Base-by-base conservation (phyloP, 495 filamentous ascomycete species). In the Aspergillus sparsus region DNA sequence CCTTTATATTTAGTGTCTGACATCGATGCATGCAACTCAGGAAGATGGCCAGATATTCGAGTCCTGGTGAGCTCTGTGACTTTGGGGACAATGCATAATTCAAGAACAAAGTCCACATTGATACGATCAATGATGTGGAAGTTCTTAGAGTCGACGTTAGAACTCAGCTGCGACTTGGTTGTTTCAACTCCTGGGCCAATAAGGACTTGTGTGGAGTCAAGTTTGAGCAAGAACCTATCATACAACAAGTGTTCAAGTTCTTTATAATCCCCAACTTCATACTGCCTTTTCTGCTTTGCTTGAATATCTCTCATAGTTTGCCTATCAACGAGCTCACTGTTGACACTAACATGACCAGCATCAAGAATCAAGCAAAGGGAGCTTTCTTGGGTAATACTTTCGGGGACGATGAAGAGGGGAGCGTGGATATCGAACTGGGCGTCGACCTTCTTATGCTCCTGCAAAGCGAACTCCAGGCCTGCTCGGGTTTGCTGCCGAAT, bases 361-460 rank as follows among this genome's bases (percentile, higher is more conserved):
- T 98, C 94, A 31, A 98, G 69, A 58, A 98, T 97, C 50, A 98
- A 76, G 70, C 94, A 98, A 15, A 91, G 87, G 6, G 90, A 87
- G 55, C 80, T 87, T 63, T 88, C 82, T 56, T 86, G 81, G 2
- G 88, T 93, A 63, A 97, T 92, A 63, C 87, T 95, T 67, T 98
- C 91, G 0, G 94, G 94, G 16, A 98, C 85, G 62, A 98, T 98
- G 66, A 98, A 96, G 13, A 98, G 80, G 41, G 94, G 94, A 6
- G 94, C 94, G 69, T 96, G 92, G 9, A 98, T 85, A 75, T 98
- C 95, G 47, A 98, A 82, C 64, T 97, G 92, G 4, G 92, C 92
- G 71, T 98, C 95, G 58, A 98, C 85, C 12, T 94, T 98, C 80
- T 97, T 98, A 74, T 98, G 94, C 68, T 98, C 95, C 71, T 97